Conservation (phyloP, 2,329 filamentous ascomycete species). For the Sporothrix brasiliensis region DNA sequence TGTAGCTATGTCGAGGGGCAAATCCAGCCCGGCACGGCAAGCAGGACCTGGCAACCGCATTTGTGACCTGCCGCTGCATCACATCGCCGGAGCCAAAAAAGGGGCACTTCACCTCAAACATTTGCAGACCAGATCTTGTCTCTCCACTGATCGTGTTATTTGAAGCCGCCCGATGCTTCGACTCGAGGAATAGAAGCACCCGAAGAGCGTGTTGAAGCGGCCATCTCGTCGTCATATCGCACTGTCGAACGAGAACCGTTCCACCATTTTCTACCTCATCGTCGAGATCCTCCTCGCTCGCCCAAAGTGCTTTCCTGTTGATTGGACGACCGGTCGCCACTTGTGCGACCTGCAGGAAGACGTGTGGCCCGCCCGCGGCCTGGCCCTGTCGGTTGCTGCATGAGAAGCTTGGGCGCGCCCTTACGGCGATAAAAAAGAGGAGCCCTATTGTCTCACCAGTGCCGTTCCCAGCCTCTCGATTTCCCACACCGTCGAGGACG, state of each 20-base stretch:
- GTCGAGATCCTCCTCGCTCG: background rate
- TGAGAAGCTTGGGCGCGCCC: slow-evolving; percentile 8
- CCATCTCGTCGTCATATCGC: slow-evolving; percentile 12
- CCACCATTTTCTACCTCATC: background rate
- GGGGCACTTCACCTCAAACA: background rate
- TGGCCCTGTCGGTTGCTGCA: slow-evolving; percentile 25
- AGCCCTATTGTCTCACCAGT: slow-evolving; percentile 30
- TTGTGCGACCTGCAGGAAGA: slow-evolving; percentile 20
- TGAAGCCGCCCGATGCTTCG: background rate
- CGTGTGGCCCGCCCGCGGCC: slow-evolving; percentile 19
- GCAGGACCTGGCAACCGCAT: background rate
- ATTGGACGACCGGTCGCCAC: slow-evolving; percentile 27
- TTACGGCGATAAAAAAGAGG: background rate
- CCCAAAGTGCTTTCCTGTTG: background rate
- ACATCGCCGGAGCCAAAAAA: slow-evolving; percentile 9
- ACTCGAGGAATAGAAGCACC: background rate
- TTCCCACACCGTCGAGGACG: slow-evolving; percentile 36
- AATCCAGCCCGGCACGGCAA: background rate
- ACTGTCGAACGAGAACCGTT: background rate
- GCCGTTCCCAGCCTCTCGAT: slow-evolving; percentile 44
- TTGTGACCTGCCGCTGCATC: background rate
- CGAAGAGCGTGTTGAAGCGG: background rate
- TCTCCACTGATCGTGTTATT: background rate
- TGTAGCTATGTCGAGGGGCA: slow-evolving; percentile 2
- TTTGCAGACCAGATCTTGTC: background rate